These are phyloP conservation scores for Cornus controversa DNA, from an alignment of 148 eudicot species.

Conservation along the genomic window DNA sequence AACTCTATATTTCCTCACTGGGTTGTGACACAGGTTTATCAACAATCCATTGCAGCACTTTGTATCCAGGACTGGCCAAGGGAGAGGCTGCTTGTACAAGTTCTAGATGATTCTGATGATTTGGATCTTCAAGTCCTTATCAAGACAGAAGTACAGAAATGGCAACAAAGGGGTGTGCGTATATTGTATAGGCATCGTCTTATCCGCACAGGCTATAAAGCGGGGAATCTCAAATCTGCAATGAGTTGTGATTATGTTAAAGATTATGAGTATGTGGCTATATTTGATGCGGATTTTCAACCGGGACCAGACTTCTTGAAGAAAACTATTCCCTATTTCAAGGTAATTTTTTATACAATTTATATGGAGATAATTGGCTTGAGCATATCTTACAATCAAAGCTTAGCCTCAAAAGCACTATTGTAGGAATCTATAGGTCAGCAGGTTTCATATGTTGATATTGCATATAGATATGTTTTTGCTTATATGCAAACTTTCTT, in stretches of 20 bases:
- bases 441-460: background rate
- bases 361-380: background rate
- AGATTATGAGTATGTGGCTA: slow-evolving; percentile 92
- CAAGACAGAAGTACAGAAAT: slow-evolving; percentile 79
- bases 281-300: slow-evolving; percentile 96
- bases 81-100: slow-evolving; percentile 91
- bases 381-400: background rate
- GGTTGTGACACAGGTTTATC: slow-evolving; percentile 65
- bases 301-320: slow-evolving; percentile 89
- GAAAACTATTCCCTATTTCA: slow-evolving; percentile 83
- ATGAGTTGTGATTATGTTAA: slow-evolving; percentile 94
- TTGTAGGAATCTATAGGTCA: background rate
- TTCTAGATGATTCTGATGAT: slow-evolving; percentile 88
- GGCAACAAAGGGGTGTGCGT: slow-evolving; percentile 84
- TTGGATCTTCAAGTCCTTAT: slow-evolving; percentile 67
- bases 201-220: slow-evolving; percentile 90
- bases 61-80: slow-evolving; percentile 92
- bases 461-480: background rate
- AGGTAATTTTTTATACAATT: slow-evolving; percentile 41
- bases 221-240: slow-evolving; percentile 94
- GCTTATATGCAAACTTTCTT: background rate
- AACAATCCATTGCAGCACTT: slow-evolving; percentile 81
- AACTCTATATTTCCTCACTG: slow-evolving; percentile 5
- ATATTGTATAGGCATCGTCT: slow-evolving; percentile 90
- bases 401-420: background rate